phyloP scores from a whole-genome alignment of 768 basidiomycete genomes.

The Xerocomellus chrysenteron region DNA sequence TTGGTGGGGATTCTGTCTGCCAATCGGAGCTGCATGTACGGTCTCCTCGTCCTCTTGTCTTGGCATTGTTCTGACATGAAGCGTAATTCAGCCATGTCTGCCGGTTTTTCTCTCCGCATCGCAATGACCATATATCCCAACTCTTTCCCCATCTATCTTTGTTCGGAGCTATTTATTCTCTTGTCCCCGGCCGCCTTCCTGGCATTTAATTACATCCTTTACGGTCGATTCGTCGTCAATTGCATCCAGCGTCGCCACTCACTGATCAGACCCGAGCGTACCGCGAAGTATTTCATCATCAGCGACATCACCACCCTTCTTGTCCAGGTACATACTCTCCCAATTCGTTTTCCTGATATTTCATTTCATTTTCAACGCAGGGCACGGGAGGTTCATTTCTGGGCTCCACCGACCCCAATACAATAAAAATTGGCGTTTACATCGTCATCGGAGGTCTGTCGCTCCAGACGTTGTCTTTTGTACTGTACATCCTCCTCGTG shows the following conservation, averaged over 20 bases:
- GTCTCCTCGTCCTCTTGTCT: not conserved
- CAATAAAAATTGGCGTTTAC: constrained; percentile 5
- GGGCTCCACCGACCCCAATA: constrained; percentile 3
- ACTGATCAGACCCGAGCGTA: constrained; percentile 25
- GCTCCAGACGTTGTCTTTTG: constrained; percentile 27
- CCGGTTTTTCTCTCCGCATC: constrained; percentile 24
- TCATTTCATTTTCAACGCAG: constrained; percentile 4
- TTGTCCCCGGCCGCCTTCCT: constrained; percentile 29
- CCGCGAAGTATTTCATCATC: constrained; percentile 24
- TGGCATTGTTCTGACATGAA: not conserved
- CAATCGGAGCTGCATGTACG: constrained; percentile 29
- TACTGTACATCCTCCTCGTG: constrained; percentile 19
- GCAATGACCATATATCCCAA: constrained; percentile 19
- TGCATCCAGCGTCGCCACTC: constrained; percentile 22
- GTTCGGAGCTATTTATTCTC: constrained; percentile 23
- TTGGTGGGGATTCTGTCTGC: constrained; percentile 35
- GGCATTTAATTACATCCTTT: constrained; percentile 36
- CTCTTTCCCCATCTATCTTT: constrained; percentile 17
- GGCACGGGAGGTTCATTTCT: constrained; percentile 23
- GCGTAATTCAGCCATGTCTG: constrained; percentile 16
- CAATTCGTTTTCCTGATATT: not conserved
- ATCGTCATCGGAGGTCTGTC: constrained; percentile 28
- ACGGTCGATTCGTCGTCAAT: constrained; percentile 25
- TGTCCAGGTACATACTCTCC: constrained; percentile 23
- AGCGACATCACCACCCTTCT: constrained; percentile 29